These are phyloP conservation scores for Tricholoma flavovirens DNA, from an alignment of 768 basidiomycete genomes.

Conservation along the genomic window DNA sequence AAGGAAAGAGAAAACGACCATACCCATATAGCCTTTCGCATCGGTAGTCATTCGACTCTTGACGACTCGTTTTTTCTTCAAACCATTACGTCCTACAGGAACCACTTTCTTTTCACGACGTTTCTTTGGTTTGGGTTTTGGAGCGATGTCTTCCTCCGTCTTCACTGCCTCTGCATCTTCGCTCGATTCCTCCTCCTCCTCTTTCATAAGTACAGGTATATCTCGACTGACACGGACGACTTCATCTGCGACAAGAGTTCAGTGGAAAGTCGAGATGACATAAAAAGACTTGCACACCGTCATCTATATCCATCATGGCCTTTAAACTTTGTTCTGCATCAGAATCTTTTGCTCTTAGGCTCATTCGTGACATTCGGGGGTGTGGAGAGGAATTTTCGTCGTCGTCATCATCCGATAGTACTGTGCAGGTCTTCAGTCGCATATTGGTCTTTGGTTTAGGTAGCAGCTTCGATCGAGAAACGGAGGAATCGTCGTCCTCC, in stretches of 20 bases:
- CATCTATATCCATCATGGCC: constrained; percentile 76
- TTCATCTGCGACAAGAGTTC: constrained; percentile 22
- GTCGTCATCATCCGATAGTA: constrained; percentile 66
- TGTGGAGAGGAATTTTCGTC: constrained; percentile 37
- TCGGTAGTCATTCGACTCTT: constrained; percentile 53
- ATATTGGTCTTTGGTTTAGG: constrained; percentile 15
- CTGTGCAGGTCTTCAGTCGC: constrained; percentile 40
- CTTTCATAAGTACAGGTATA: constrained; percentile 8
- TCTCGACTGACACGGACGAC: constrained; percentile 24
- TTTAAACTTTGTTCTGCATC: constrained; percentile 43
- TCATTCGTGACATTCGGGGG: constrained; percentile 29
- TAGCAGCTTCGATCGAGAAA: constrained; percentile 1
- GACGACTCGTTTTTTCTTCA: constrained; percentile 64
- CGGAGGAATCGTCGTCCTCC: constrained; percentile 16
- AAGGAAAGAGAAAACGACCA: constrained; percentile 10
- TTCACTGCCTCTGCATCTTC: constrained; percentile 30
- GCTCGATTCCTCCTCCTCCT: constrained; percentile 18
- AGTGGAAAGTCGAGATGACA: background rate
- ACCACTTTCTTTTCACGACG: constrained; percentile 50
- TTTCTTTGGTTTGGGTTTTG: constrained; percentile 30
- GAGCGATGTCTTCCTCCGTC: constrained; percentile 30
- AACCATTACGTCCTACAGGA: constrained; percentile 74
- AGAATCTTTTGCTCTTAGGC: constrained; percentile 24
- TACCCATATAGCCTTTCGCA: constrained; percentile 72
- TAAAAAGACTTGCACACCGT: constrained; percentile 38